Conservation (phyloP, 345 rosid genomes). For the Diplotaxis tenuifolia region DNA sequence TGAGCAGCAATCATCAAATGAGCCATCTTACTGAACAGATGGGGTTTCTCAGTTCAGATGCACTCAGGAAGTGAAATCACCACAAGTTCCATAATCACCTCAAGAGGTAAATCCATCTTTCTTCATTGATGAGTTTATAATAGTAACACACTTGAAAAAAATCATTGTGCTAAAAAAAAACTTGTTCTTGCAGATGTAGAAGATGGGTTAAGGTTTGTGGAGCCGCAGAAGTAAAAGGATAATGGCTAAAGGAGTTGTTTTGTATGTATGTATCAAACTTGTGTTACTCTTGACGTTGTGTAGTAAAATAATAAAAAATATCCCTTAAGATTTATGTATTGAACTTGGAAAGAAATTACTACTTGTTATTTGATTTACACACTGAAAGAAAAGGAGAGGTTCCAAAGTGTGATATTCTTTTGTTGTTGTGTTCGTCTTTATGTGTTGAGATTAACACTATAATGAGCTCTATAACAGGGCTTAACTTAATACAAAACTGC, state of each 20-base stretch:
- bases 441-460: too few relatives aligned
- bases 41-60: conserved; percentile 62
- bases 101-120: neutral
- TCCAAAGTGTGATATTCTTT: neutral
- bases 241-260: conserved; percentile 3
- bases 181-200: conserved; percentile 26
- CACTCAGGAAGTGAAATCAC: conserved; percentile 33
- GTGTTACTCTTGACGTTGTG: conserved; percentile 22
- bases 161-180: neutral
- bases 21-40: conserved; percentile 71
- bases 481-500: too few relatives aligned
- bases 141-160: neutral
- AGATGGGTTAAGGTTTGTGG: conserved; percentile 5
- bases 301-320: conserved; percentile 4
- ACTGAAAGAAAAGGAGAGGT: neutral
- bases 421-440: neutral
- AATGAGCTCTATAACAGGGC: too few relatives aligned
- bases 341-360: neutral
- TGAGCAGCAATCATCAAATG: conserved; percentile 55
- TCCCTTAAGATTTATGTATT: neutral
- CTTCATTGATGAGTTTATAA: neutral
- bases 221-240: neutral
- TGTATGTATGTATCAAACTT: conserved; percentile 9
- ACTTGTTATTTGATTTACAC: neutral
- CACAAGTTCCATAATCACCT: neutral